A percentile compares a stretch with the other conserved stretches of the same genome.
Conservation (phyloP, 2,329 filamentous ascomycete genomes). For the Madurella fahalii region DNA sequence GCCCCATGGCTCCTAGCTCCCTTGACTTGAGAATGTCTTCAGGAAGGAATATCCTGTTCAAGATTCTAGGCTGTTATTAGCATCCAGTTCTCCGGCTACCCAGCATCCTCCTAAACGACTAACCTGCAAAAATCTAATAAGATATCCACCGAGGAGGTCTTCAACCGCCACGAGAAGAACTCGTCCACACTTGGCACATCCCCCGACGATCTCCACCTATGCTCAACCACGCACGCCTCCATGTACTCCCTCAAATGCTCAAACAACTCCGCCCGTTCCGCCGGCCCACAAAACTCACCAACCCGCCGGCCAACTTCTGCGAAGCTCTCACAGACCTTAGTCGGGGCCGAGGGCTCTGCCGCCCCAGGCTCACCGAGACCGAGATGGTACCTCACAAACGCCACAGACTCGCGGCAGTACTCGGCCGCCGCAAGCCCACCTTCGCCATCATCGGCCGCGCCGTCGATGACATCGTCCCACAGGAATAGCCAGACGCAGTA, state of each 20-base stretch:
- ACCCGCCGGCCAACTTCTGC: slow-evolving; percentile 11
- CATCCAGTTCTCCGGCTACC: background rate
- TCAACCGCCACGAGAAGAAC: slow-evolving; percentile 17
- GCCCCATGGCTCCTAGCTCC: slow-evolving; percentile 3
- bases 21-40: background rate
- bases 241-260: slow-evolving; percentile 15
- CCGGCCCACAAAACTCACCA: background rate
- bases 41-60: slow-evolving; percentile 8
- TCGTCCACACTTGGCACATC: slow-evolving; percentile 11
- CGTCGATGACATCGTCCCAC: slow-evolving; percentile 24
- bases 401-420: slow-evolving; percentile 14
- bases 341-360: slow-evolving; percentile 6
- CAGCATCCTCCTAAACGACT: background rate
- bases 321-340: slow-evolving; percentile 14
- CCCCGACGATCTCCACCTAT: slow-evolving; percentile 9
- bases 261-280: slow-evolving; percentile 4
- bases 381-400: slow-evolving; percentile 9
- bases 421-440: slow-evolving; percentile 3
- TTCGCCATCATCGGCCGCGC: background rate
- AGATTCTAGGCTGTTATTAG: slow-evolving; percentile 9
- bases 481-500: slow-evolving; percentile 21
- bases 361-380: background rate
- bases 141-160: slow-evolving; percentile 14
- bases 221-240: slow-evolving; percentile 18
- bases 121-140: slow-evolving; percentile 14